Evolutionary conservation across 768 basidiomycete species (phyloP).

Genomic region (Suillus hirtellus): DNA sequence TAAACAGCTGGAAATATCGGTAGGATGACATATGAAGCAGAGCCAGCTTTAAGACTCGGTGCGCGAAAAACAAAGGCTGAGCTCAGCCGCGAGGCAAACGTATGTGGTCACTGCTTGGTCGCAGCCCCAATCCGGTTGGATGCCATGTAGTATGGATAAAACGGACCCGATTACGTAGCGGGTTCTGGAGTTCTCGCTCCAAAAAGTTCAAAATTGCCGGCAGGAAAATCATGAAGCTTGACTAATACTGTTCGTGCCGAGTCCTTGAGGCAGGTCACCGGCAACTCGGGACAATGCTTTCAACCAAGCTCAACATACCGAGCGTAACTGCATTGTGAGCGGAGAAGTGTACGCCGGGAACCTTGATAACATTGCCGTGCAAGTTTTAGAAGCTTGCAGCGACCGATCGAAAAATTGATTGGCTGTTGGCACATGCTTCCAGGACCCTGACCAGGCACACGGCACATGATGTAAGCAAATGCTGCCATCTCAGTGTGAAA

Average conservation of each 20-base stretch:
- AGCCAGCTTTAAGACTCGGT: not conserved
- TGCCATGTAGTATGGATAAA: not conserved
- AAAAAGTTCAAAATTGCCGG: conserved; percentile 4
- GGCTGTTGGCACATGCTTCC: not conserved
- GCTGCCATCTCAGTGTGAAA: not conserved
- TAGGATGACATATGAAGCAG: not conserved
- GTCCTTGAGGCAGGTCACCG: conserved; percentile 3
- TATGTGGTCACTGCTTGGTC: conserved; percentile 6
- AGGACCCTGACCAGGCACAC: conserved; percentile 1
- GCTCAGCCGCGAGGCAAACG: not conserved
- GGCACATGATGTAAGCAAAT: conserved; percentile 1
- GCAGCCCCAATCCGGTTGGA: conserved; percentile 4
- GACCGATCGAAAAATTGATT: not conserved
- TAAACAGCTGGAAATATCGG: not conserved
- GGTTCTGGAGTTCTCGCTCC: conserved; percentile 4
- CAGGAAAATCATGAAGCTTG: conserved; percentile 4
- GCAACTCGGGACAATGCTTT: conserved; percentile 3
- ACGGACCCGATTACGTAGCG: conserved; percentile 3
- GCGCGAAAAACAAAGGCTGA: not conserved
- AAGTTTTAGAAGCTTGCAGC: not conserved
- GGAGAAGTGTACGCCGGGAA: not conserved
- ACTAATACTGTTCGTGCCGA: conserved; percentile 2
- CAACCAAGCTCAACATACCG: not conserved
- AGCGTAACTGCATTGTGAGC: not conserved
- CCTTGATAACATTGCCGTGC: not conserved